phyloP scores from a whole-genome alignment of 2,329 filamentous ascomycete species.

The Aspergillus carbonarius region DNA sequence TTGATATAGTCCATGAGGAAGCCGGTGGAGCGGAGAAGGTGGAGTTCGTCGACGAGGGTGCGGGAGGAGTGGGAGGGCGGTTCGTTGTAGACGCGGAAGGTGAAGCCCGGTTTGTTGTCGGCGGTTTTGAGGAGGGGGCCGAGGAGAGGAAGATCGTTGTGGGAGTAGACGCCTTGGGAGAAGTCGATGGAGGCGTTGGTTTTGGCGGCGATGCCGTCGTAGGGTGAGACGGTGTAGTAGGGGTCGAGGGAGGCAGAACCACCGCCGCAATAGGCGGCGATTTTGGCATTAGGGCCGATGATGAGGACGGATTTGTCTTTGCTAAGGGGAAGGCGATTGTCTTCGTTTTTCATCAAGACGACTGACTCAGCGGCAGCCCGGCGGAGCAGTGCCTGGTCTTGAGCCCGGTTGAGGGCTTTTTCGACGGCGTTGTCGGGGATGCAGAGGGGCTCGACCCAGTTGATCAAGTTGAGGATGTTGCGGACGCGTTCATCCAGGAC shows the following conservation, averaged over 20 bases:
- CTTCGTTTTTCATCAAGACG: slow-evolving; percentile 72
- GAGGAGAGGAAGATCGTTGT: slow-evolving; percentile 63
- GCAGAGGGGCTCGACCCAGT: slow-evolving; percentile 54
- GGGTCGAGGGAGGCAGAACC: slow-evolving; percentile 59
- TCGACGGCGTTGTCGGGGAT: slow-evolving; percentile 58
- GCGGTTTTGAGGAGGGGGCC: slow-evolving; percentile 53
- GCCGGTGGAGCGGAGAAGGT: slow-evolving; percentile 45
- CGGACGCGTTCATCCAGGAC: slow-evolving; percentile 60
- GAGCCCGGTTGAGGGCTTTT: slow-evolving; percentile 56
- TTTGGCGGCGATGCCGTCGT: slow-evolving; percentile 43
- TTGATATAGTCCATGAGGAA: slow-evolving; percentile 57
- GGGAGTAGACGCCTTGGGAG: slow-evolving; percentile 63
- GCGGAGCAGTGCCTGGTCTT: slow-evolving; percentile 64
- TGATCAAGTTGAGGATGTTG: slow-evolving; percentile 60
- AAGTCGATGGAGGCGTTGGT: slow-evolving; percentile 46
- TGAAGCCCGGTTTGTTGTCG: slow-evolving; percentile 58
- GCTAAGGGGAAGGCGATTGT: slow-evolving; percentile 58
- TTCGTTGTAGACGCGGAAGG: slow-evolving; percentile 63
- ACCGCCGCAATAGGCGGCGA: slow-evolving; percentile 56
- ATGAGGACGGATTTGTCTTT: slow-evolving; percentile 50
- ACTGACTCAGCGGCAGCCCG: slow-evolving; percentile 67
- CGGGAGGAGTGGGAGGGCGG: slow-evolving; percentile 51
- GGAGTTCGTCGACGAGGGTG: slow-evolving; percentile 52
- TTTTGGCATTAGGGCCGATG: slow-evolving; percentile 56
- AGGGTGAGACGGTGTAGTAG: slow-evolving; percentile 48